Evolutionary conservation across 1,284 basidiomycete genomes (phyloP), one percentile per base, ranked within the genome.

Genomic region (Phellopilus nigrolimitatus): DNA sequence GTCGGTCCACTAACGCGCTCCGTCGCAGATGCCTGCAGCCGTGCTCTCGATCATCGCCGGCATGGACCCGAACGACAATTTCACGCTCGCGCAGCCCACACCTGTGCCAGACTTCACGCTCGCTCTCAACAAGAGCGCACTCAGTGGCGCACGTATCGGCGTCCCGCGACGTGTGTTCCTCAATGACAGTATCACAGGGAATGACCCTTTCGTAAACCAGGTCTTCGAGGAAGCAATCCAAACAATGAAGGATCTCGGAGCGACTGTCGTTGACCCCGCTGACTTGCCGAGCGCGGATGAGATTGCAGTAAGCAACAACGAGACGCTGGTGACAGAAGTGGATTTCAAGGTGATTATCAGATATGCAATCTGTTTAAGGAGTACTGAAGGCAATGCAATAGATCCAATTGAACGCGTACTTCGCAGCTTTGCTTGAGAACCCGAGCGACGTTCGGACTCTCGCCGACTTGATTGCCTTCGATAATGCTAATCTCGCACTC

Each of bases 1-100:
- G 71, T 84, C 1, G 82, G 82, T 0, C 82, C 82, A 0, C 75
- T 85, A 58, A 68, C 74, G 0, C 74, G 82, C 30, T 78, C 78
- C 1, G 61, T 84, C 27, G 65, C 76, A 0, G 83, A 86, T 51
- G 80, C 78, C n/a, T 0, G 81, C 81, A 0, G 69, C 75, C 33
- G 74, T 84, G 1, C 70, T 85, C 15, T 74, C 73, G 7, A 60
- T 77, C 31, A 84, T 86, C 46, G 80, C 81, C 1, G 82, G 82
- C 0, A 70, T 66, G 15, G 83, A 80, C 54, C 69, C 72, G 2
- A 74, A 76, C 37, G 83, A 86, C 64, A 78, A 79, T 56, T 79
- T 73, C 56, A 84, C 82, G 1, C 66, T 82, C 8, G 71, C 74
- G 0, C 80, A 83, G 58, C 82, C 81, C 2, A 34, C 54, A 0